Evolutionary conservation across 306 rosid genomes (phyloP).

Genomic region (Luffa aegyptiaca): DNA sequence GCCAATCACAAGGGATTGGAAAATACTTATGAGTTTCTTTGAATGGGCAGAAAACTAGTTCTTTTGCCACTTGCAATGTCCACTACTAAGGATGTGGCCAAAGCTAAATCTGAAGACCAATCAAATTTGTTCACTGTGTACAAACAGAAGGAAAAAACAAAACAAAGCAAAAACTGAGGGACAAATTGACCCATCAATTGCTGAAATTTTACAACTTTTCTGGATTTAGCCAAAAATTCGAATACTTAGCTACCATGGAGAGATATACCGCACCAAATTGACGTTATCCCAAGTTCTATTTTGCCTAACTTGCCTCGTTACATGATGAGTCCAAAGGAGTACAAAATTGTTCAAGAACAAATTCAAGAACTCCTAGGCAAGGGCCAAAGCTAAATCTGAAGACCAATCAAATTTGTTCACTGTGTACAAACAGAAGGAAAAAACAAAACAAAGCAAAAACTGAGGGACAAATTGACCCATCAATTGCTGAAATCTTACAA

Average conservation of each 20-base stretch:
- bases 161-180: too few species aligned
- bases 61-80: not conserved
- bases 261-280: not conserved
- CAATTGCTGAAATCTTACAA: not conserved
- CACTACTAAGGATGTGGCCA: too few species aligned
- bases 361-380: too few species aligned
- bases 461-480: too few species aligned
- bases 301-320: not conserved
- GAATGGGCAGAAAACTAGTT: not conserved
- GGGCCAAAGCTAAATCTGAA: too few species aligned
- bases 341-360: too few species aligned
- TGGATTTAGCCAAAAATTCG: too few species aligned
- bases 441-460: too few species aligned
- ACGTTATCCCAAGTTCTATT: not conserved
- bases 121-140: too few species aligned
- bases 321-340: not conserved
- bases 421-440: too few species aligned
- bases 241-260: not conserved
- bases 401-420: too few species aligned
- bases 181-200: not conserved
- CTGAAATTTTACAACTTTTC: not conserved
- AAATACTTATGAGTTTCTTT: not conserved
- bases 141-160: too few species aligned
- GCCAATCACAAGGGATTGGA: not conserved
- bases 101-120: fast-evolving